These are phyloP conservation scores for Syzygium malaccense DNA, from an alignment of 441 rosid species.

Conservation along the genomic window DNA sequence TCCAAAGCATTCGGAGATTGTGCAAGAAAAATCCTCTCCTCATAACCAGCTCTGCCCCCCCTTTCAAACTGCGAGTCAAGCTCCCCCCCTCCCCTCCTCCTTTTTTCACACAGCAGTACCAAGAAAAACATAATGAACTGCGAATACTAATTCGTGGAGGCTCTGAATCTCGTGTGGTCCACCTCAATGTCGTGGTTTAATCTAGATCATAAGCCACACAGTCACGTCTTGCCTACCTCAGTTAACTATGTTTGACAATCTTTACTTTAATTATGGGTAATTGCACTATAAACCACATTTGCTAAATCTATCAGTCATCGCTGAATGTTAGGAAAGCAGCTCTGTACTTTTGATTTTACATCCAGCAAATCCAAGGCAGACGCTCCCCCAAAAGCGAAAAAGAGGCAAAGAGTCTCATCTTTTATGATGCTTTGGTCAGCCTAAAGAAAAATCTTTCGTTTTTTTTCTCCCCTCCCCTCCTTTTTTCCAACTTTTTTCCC, in stretches of 20 bases:
- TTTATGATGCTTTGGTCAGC: conserved; percentile 23
- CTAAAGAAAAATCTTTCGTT: conserved; percentile 10
- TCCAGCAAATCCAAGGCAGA: conserved; percentile 6
- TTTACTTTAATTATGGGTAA: not conserved
- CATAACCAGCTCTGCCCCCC: not conserved
- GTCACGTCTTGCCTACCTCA: not conserved
- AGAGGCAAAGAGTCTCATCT: conserved; percentile 11
- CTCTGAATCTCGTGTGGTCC: not conserved
- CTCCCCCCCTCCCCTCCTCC: not conserved
- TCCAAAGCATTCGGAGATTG: not conserved
- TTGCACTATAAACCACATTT: not conserved
- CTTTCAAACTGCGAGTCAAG: not conserved
- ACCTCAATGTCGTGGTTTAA: not conserved
- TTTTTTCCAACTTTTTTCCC: conserved; percentile 10
- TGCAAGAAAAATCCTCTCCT: not conserved
- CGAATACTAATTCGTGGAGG: not conserved
- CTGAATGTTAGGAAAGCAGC: conserved; percentile 12
- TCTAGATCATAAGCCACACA: not conserved
- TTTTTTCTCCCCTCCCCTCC: not conserved
- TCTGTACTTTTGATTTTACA: not conserved
- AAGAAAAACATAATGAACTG: conserved; percentile 7
- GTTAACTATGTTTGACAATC: not conserved
- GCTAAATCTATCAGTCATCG: conserved; percentile 15
- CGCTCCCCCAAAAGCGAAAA: conserved; percentile 35
- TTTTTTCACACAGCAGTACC: conserved; percentile 24